A percentile compares a stretch with the other conserved stretches of the same genome.
Evolutionary conservation across 2,329 filamentous ascomycete genomes (phyloP).

Genomic region (Emericellopsis atlantica): DNA sequence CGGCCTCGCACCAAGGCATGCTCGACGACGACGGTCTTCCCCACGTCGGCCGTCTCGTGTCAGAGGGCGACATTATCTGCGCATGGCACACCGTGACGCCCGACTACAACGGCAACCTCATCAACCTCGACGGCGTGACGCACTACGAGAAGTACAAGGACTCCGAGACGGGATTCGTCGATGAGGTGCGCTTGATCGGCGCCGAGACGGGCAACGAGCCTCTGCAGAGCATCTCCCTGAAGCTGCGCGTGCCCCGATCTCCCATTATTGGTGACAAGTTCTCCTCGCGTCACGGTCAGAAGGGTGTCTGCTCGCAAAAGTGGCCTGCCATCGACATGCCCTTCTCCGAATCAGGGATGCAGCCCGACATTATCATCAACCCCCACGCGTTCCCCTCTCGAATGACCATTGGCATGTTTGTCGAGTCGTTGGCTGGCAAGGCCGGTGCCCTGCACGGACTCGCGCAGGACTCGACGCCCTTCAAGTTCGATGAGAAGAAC

Average conservation of each 20-base stretch:
- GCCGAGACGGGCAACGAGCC: conserved; percentile 73
- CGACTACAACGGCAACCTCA: conserved; percentile 63
- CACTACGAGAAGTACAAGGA: conserved; percentile 95
- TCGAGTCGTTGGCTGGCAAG: conserved; percentile 94
- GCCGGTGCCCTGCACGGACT: conserved; percentile 86
- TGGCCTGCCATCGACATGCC: conserved; percentile 93
- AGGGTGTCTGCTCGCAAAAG: conserved; percentile 92
- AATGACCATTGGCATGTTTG: conserved; percentile 99
- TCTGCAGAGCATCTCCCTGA: conserved; percentile 80
- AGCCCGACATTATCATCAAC: conserved; percentile 97
- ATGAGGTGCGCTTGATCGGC: conserved; percentile 85
- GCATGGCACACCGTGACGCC: conserved; percentile 82
- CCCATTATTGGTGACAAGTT: conserved; percentile 98
- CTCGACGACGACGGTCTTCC: conserved; percentile 85
- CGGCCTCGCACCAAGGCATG: conserved; percentile 54
- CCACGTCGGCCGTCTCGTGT: conserved; percentile 62
- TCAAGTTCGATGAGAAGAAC: conserved; percentile 85
- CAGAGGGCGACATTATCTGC: conserved; percentile 72
- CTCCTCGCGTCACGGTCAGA: conserved; percentile 95
- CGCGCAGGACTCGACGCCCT: conserved; percentile 92
- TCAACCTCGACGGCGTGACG: conserved; percentile 77
- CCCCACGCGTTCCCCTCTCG: conserved; percentile 97
- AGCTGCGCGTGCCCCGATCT: conserved; percentile 79
- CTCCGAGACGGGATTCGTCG: conserved; percentile 72
- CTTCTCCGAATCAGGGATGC: conserved; percentile 91